Evolutionary conservation across 305 asterid species (phyloP), one percentile per base, ranked within the genome.

Genomic region (Fraxinus ornus): DNA sequence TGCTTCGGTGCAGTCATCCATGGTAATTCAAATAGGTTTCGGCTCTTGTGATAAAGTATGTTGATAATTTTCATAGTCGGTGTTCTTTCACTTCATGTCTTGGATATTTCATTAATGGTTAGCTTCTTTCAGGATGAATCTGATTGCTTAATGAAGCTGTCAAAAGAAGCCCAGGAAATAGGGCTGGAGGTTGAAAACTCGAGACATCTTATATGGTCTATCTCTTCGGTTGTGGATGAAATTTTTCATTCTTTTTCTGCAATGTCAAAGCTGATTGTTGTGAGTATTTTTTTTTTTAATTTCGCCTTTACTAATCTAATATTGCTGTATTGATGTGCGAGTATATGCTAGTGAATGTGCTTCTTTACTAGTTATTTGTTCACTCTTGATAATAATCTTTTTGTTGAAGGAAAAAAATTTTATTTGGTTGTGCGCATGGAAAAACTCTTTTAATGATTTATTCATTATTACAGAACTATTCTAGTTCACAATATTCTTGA

Each of bases 141-240:
- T 80, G 90, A 90, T 82, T 91, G 86, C 82, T 73, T 88, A 85
- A 78, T 49, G 79, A 86, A 84, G 77, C 85, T 94, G 80, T 77
- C 80, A 88, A 79, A 86, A 39, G 97, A 92, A 84, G 86, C 89
- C 49, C 80, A 88, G 79, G 97, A 89, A 76, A 85, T 92, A 86
- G 83, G 90, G 88, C 81, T 81, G 82, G 97, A 93, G 85, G 88
- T 90, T 84, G 91, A 95, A 83, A 89, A 86, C 70, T 92, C 92
- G 26, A 89, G 86, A 84, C 88, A 86, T 80, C 84, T 86, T 75
- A 83, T 73, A 19, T 90, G 82, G 79, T 85, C 91, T 75, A 62
- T 88, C 80, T 84, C 90, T 83, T 91, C 90, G 37, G 86, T 90
- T 85, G 89, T 89, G 82, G 94, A 91, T 44, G 99, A 93, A 78